Evolutionary conservation across 2,329 filamentous ascomycete genomes (phyloP).

Genomic region (Aaosphaeria arxii): DNA sequence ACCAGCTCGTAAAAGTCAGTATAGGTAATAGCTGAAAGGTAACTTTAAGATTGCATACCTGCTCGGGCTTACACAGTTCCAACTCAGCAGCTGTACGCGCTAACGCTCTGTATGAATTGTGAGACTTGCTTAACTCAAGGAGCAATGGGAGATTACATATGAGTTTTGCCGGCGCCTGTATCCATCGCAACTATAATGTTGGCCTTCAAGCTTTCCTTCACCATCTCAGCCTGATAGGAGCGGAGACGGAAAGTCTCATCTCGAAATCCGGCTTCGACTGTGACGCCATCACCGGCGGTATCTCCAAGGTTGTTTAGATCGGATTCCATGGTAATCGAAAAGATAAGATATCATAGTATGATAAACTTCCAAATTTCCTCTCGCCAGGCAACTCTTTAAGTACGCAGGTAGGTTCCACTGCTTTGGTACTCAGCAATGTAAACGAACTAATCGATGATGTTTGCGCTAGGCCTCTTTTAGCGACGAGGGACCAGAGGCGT

Average conservation of each 20-base stretch:
- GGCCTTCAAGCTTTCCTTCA: conserved; percentile 40
- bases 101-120: conserved; percentile 32
- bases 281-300: conserved; percentile 2
- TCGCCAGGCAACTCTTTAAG: too few relatives aligned
- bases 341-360: too few relatives aligned
- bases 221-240: conserved; percentile 50
- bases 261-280: conserved; percentile 2
- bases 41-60: conserved; percentile 21
- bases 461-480: too few relatives aligned
- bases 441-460: too few relatives aligned
- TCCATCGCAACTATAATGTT: conserved; percentile 51
- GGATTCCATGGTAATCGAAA: too few relatives aligned
- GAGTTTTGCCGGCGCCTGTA: conserved; percentile 50
- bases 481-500: too few relatives aligned
- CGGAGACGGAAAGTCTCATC: conserved; percentile 31
- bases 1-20: conserved; percentile 12
- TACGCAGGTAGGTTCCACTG: too few relatives aligned
- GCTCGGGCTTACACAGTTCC: conserved; percentile 33
- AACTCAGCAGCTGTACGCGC: conserved; percentile 44
- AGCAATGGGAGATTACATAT: conserved; percentile 28
- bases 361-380: too few relatives aligned
- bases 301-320: neutral
- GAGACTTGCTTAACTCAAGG: neutral
- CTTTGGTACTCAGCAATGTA: too few relatives aligned
- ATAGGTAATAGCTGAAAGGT: neutral